phyloP scores from a whole-genome alignment of 2,329 filamentous ascomycete species.

The Aspergillus tubingensis region DNA sequence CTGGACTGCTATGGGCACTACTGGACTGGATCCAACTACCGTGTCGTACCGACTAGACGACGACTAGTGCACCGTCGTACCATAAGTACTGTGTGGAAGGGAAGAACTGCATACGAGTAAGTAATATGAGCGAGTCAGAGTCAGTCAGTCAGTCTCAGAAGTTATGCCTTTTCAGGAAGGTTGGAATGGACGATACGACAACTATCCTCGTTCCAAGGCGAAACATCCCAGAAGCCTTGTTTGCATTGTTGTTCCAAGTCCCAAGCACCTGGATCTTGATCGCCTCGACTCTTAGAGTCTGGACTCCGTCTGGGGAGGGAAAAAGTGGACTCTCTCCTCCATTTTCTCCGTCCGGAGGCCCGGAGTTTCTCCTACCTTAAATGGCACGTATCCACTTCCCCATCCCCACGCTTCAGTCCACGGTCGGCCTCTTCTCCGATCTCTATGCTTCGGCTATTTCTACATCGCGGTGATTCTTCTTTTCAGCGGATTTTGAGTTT shows the following conservation, averaged over 20 bases:
- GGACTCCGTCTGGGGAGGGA: neutral
- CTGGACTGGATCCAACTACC: neutral
- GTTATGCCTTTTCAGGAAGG: neutral
- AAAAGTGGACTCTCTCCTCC: neutral
- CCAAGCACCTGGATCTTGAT: neutral
- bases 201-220: neutral
- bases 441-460: neutral
- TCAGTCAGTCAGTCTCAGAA: neutral
- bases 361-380: neutral
- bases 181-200: neutral
- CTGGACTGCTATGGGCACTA: neutral
- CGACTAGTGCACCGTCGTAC: too few species aligned
- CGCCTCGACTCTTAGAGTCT: neutral
- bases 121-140: neutral
- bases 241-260: neutral
- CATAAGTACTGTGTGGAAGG: too few species aligned
- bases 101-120: too few species aligned
- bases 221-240: neutral
- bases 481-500: too few species aligned
- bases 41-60: too few species aligned
- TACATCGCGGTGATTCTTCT: neutral
- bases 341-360: neutral
- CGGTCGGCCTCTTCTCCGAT: neutral
- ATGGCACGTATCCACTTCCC: neutral
- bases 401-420: neutral